Evolutionary conservation across 1,284 basidiomycete species (phyloP).

Genomic region (Trichosporon coremiiforme): DNA sequence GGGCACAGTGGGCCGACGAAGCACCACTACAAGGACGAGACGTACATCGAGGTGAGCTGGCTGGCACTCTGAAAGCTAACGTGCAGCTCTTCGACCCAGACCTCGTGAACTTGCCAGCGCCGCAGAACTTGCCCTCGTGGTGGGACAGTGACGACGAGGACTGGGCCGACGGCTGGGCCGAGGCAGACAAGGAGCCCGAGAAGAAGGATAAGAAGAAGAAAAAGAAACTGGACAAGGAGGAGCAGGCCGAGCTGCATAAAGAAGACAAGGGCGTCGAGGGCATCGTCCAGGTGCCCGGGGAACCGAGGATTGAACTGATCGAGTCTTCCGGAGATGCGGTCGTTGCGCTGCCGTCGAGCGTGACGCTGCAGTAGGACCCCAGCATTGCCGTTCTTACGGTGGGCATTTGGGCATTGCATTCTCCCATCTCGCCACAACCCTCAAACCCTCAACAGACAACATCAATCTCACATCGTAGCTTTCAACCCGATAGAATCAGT

Average conservation of each 20-base stretch:
- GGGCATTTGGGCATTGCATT: too few relatives aligned
- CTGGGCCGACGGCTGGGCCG: constrained; percentile 26
- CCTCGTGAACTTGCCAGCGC: constrained; percentile 47
- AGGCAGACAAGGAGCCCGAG: constrained; percentile 31
- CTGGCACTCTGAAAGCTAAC: too few relatives aligned
- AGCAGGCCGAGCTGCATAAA: constrained; percentile 14
- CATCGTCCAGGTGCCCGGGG: not conserved
- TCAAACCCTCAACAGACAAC: too few relatives aligned
- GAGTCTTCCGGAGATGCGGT: not conserved
- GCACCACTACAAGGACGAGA: constrained; percentile 54
- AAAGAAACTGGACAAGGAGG: constrained; percentile 25
- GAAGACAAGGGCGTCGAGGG: constrained; percentile 21
- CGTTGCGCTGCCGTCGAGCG: not conserved
- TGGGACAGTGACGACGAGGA: constrained; percentile 32
- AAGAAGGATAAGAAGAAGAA: constrained; percentile 33
- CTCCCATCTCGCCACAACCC: too few relatives aligned
- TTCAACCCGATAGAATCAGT: not conserved
- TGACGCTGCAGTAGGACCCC: not conserved
- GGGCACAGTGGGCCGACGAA: constrained; percentile 51
- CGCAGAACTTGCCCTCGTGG: constrained; percentile 44
- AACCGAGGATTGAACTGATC: not conserved
- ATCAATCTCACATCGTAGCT: too few relatives aligned
- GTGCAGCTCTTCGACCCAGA: constrained; percentile 51
- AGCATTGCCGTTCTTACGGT: too few relatives aligned
- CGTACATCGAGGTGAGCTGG: constrained; percentile 47